A percentile compares a stretch with the other conserved stretches of the same genome.
Conservation (phyloP, 371 early-diverging fungal species). For the Rhizopus sp. region DNA sequence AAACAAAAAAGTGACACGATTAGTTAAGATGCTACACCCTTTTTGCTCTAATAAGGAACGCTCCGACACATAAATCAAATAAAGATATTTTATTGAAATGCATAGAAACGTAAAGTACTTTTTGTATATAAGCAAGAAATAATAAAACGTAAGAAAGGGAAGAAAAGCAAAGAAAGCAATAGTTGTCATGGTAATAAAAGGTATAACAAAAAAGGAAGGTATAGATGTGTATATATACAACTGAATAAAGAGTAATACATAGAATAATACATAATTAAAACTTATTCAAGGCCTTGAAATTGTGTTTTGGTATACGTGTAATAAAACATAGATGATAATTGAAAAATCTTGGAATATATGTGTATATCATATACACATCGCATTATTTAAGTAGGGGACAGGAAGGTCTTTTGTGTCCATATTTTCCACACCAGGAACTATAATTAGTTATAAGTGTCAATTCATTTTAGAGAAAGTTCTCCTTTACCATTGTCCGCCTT, state of each 20-base stretch:
- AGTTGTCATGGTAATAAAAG: slow-evolving; percentile 1
- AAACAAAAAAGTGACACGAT: too few relatives aligned
- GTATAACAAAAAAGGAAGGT: slow-evolving; percentile 6
- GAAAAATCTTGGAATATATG: neutral
- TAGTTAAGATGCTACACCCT: too few relatives aligned
- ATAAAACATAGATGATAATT: slow-evolving; percentile 1
- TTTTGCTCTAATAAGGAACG: too few relatives aligned
- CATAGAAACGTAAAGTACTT: too few relatives aligned
- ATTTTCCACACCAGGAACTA: slow-evolving; percentile 53
- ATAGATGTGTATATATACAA: slow-evolving; percentile 4
- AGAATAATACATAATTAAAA: neutral
- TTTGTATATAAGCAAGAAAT: neutral
- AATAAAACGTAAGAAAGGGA: neutral
- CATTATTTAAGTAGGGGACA: slow-evolving; percentile 44
- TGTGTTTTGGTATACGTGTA: neutral
- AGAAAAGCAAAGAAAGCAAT: neutral
- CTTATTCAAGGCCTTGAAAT: neutral
- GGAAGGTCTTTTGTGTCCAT: slow-evolving; percentile 36
- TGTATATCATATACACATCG: neutral
- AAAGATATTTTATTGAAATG: too few relatives aligned
- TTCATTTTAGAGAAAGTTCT: neutral
- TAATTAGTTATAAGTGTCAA: neutral
- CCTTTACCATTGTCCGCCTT: slow-evolving; percentile 54
- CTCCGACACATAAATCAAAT: too few relatives aligned
- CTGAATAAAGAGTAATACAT: neutral